Evolutionary conservation across 768 basidiomycete genomes (phyloP).

Genomic region (Phaeotremella skinneri): DNA sequence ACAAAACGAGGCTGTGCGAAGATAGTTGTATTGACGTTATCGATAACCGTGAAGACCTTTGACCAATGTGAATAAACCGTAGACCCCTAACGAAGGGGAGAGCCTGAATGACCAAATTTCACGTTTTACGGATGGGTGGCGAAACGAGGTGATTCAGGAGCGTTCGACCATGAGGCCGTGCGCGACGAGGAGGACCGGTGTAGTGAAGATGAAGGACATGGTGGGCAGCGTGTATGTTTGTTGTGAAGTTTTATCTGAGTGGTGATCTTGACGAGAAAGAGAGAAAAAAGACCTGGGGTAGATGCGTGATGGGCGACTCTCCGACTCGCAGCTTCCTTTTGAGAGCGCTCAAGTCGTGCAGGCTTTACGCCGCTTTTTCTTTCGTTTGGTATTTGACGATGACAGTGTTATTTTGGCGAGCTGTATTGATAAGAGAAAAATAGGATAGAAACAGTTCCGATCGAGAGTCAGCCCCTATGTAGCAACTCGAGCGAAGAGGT

Average conservation of each 20-base stretch:
- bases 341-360: too few relatives aligned
- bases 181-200: background rate
- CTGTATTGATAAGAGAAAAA: too few relatives aligned
- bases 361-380: slow-evolving; percentile 3
- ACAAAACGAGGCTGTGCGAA: too few relatives aligned
- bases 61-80: background rate
- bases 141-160: slow-evolving; percentile 1
- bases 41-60: background rate
- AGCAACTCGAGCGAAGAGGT: too few relatives aligned
- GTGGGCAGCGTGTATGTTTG: background rate
- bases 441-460: too few relatives aligned
- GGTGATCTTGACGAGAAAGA: background rate
- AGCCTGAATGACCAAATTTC: background rate
- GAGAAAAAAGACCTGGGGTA: background rate
- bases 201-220: background rate
- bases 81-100: background rate
- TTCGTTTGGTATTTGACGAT: background rate
- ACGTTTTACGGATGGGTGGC: background rate
- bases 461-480: background rate
- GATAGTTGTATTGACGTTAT: background rate
- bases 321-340: too few relatives aligned
- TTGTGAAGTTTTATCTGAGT: background rate
- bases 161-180: background rate
- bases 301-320: too few relatives aligned
- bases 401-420: background rate